Base-by-base conservation (phyloP, 176 grass and related monocot species). In the Hyparrhenia diplandra region DNA sequence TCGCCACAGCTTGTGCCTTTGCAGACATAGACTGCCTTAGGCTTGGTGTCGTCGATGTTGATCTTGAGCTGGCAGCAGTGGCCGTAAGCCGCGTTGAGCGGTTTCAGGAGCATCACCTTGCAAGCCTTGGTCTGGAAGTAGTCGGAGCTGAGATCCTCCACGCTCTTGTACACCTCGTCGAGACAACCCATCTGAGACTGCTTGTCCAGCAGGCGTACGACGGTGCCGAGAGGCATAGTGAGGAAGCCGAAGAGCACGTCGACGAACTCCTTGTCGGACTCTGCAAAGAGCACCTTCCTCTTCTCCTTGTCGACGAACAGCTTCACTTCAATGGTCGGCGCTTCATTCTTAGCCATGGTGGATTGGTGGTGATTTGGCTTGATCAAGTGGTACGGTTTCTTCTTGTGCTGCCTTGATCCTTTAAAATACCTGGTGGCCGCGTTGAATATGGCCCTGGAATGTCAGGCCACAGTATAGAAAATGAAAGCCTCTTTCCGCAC, bases 221-320 rank as follows among this genome's bases (percentile, higher is more conserved):
- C 21, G 28, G 84, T 81, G 63, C 78, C 89, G 0, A 90, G 40
- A 4, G 93, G 90, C 61, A 88, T 69, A 13, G 85, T 86, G 37
- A 95, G 85, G 70, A 95, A 95, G 43, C 87, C 77, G 30, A 95
- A 81, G 14, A 95, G 69, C 8, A 80, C 67, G 23, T 92, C 90
- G 11, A 92, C 75, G 49, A 92, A 92, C 11, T 84, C 63, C 32
- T 77, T 73, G 60, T 69, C 70, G 0, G 74, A 73, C 64, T 92
- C 90, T 0, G 83, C 87, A 1, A 85, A 83, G 2, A 92, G 17
- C 39, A 89, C 83, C 23, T 42, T 73, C 31, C 71, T 77, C 60
- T 43, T 84, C 30, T 71, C 73, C 52, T 77, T 67, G 80, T 89
- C 86, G 2, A 93, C 52, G 28, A 83, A 62, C 12, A 89, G 75